These are phyloP conservation scores for Thraustochytrium sp. DNA, from an alignment of 352 stramenopile species.

Conservation along the genomic window DNA sequence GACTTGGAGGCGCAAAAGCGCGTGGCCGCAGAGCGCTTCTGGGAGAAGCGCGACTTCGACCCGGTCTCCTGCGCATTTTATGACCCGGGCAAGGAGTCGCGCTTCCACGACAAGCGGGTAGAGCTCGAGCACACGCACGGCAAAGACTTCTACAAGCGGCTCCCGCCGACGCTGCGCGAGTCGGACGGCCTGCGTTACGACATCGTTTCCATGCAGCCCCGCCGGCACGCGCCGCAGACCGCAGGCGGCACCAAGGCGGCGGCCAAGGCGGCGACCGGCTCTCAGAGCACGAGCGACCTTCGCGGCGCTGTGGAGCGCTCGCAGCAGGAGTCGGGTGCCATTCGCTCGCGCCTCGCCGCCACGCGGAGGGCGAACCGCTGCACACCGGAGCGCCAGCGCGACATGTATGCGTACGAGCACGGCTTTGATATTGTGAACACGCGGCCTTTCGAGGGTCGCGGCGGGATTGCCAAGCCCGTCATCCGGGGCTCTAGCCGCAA, in stretches of 20 bases:
- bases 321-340: conserved; percentile 4
- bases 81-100: conserved; percentile 58
- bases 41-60: conserved; percentile 64
- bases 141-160: conserved; percentile 54
- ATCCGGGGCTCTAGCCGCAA: neutral
- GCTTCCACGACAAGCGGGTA: conserved; percentile 54
- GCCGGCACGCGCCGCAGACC: neutral
- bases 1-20: conserved; percentile 57
- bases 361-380: neutral
- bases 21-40: conserved; percentile 61
- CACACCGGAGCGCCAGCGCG: neutral
- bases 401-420: conserved; percentile 15
- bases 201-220: conserved; percentile 63
- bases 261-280: neutral
- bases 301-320: neutral
- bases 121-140: conserved; percentile 59
- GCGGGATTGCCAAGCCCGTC: neutral
- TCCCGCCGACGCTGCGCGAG: conserved; percentile 63
- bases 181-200: conserved; percentile 67
- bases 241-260: neutral
- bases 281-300: neutral
- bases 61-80: conserved; percentile 61
- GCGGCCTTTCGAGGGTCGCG: neutral
- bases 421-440: conserved; percentile 37
- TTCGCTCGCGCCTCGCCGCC: neutral